These are phyloP conservation scores for Tarenaya hassleriana DNA, from an alignment of 345 rosid species.

Conservation along the genomic window DNA sequence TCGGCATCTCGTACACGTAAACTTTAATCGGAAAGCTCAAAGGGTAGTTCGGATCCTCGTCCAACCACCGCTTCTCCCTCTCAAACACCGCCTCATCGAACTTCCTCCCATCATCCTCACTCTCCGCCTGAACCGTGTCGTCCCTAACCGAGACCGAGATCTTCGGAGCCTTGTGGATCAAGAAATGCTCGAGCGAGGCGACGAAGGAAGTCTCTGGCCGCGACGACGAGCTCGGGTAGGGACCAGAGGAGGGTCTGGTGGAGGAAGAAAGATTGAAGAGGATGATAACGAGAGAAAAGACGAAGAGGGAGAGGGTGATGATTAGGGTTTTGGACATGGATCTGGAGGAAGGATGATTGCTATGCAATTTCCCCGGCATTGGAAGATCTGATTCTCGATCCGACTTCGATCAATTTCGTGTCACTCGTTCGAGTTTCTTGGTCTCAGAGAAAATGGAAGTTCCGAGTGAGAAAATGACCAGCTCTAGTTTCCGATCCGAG, in stretches of 20 bases:
- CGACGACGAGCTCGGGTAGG: not conserved
- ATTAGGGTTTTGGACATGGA: slow-evolving; percentile 38
- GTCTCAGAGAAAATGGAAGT: not conserved
- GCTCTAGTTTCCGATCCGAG: too few relatives aligned
- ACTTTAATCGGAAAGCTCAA: slow-evolving; percentile 53
- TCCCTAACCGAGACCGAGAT: slow-evolving; percentile 30
- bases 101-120: slow-evolving; percentile 30
- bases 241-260: slow-evolving; percentile 6
- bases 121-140: slow-evolving; percentile 30
- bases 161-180: slow-evolving; percentile 27
- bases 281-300: slow-evolving; percentile 24
- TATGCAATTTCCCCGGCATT: slow-evolving; percentile 37
- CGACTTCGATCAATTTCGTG: slow-evolving; percentile 8
- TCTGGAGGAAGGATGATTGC: slow-evolving; percentile 26
- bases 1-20: slow-evolving; percentile 88
- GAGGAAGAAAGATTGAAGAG: slow-evolving; percentile 24
- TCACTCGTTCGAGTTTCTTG: not conserved
- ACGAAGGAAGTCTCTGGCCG: slow-evolving; percentile 61
- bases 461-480: too few relatives aligned
- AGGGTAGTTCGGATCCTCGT: slow-evolving; percentile 43
- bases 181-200: slow-evolving; percentile 57
- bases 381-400: slow-evolving; percentile 24
- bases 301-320: slow-evolving; percentile 24
- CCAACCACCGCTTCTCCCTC: slow-evolving; percentile 40
- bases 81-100: slow-evolving; percentile 40